phyloP scores from a whole-genome alignment of 2,329 filamentous ascomycete species.

The Aspergillus pseudoterreus region DNA sequence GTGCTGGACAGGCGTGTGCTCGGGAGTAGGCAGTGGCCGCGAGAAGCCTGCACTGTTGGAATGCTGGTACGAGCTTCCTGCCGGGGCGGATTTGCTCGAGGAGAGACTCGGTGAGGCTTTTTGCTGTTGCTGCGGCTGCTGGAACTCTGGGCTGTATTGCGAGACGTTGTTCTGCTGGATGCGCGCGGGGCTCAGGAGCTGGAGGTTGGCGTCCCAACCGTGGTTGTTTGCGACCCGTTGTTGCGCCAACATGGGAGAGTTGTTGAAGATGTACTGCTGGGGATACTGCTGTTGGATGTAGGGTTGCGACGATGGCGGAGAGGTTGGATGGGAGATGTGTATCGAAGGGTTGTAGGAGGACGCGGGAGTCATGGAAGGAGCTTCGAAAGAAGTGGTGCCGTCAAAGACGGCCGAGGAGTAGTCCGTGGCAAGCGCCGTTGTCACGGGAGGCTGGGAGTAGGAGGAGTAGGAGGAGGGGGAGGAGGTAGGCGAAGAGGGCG shows the following conservation, averaged over 20 bases:
- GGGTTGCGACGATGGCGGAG: conserved; percentile 28
- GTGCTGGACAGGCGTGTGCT: conserved; percentile 52
- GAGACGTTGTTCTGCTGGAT: conserved; percentile 27
- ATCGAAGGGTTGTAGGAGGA: conserved; percentile 38
- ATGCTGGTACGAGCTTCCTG: conserved; percentile 38
- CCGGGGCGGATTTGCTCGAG: conserved; percentile 39
- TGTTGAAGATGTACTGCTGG: conserved; percentile 22
- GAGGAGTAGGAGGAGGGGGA: conserved; percentile 34
- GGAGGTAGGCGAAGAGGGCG: conserved; percentile 30
- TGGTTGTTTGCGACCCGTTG: conserved; percentile 32
- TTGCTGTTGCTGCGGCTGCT: conserved; percentile 26
- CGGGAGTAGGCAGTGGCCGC: conserved; percentile 55
- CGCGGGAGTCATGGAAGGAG: conserved; percentile 39
- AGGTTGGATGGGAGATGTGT: conserved; percentile 29
- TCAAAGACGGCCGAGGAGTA: conserved; percentile 23
- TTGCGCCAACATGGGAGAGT: conserved; percentile 39
- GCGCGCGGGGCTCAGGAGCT: conserved; percentile 33
- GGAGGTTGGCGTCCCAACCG: conserved; percentile 34
- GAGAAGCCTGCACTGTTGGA: conserved; percentile 40
- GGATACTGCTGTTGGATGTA: conserved; percentile 23
- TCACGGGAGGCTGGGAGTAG: conserved; percentile 26
- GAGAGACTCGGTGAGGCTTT: conserved; percentile 41
- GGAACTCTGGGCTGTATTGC: conserved; percentile 14
- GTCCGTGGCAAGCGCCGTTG: conserved; percentile 22
- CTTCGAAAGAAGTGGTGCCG: conserved; percentile 27